A percentile compares a stretch with the other conserved stretches of the same genome.
Conservation (phyloP, 176 grass and related monocot genomes). For the Rhipidocladum racemiflorum region DNA sequence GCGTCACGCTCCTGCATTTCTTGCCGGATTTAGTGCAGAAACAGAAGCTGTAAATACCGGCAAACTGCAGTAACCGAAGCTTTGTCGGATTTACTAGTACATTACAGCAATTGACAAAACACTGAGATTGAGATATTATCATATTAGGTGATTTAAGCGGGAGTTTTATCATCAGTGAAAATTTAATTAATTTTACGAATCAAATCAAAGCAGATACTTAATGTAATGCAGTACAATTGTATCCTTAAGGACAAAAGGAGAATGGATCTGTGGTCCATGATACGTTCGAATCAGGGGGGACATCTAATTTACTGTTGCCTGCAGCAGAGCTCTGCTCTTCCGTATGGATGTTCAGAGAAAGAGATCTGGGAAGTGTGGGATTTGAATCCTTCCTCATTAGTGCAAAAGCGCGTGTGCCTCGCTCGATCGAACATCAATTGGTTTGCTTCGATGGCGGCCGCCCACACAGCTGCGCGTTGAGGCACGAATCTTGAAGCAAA, state of each 20-base stretch:
- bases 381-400: background rate
- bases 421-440: no score
- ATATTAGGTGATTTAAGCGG: background rate
- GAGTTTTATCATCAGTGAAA: background rate
- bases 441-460: no score
- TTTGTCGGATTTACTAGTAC: background rate
- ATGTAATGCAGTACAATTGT: background rate
- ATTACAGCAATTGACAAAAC: background rate
- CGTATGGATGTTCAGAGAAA: background rate
- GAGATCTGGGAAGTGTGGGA: background rate
- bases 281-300: background rate
- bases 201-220: background rate
- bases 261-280: background rate
- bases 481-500: background rate
- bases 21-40: background rate
- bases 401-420: no score
- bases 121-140: background rate
- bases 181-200: background rate
- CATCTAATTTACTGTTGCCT: background rate
- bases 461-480: background rate
- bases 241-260: background rate
- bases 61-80: background rate
- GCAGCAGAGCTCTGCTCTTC: background rate
- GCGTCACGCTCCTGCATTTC: constrained; percentile 29
- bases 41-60: background rate